A percentile compares a stretch with the other conserved stretches of the same genome.
Conservation (phyloP, 1,139 yeast genomes). For the Arxiozyma slooffiae region DNA sequence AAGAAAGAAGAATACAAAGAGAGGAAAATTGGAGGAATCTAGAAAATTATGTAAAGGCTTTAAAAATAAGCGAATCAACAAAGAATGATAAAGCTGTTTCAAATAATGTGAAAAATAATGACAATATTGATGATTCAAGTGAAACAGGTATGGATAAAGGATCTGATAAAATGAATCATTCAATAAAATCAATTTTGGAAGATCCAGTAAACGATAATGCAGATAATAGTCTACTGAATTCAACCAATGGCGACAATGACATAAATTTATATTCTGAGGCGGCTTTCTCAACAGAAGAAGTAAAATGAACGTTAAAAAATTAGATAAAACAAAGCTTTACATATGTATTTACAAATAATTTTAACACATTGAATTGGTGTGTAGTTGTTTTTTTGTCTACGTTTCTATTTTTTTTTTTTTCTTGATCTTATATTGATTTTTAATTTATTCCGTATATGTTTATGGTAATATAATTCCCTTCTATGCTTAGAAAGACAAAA, state of each 20-base stretch:
- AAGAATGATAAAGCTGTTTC: background rate
- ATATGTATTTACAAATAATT: background rate
- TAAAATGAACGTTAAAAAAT: background rate
- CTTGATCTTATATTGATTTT: background rate
- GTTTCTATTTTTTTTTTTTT: too few relatives aligned
- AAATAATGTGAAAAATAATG: background rate
- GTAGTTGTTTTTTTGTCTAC: too few relatives aligned
- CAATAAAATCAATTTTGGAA: background rate
- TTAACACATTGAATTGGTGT: background rate
- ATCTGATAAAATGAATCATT: background rate
- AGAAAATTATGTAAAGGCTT: slow-evolving; percentile 47
- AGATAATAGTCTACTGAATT: background rate
- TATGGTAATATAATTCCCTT: background rate
- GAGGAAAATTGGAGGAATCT: slow-evolving; percentile 68
- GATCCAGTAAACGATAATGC: background rate
- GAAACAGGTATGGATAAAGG: background rate
- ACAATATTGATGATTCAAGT: background rate
- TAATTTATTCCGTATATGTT: background rate
- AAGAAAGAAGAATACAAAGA: slow-evolving; percentile 37
- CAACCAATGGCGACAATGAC: slow-evolving; percentile 1
- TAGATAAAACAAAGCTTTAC: background rate
- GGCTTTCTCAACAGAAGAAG: background rate
- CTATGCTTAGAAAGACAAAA: background rate
- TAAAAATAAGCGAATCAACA: slow-evolving; percentile 25
- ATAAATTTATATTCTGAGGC: background rate